Conservation (phyloP, 192 early-diverging fungal species). For the Jimgerdemannia lactiflua region DNA sequence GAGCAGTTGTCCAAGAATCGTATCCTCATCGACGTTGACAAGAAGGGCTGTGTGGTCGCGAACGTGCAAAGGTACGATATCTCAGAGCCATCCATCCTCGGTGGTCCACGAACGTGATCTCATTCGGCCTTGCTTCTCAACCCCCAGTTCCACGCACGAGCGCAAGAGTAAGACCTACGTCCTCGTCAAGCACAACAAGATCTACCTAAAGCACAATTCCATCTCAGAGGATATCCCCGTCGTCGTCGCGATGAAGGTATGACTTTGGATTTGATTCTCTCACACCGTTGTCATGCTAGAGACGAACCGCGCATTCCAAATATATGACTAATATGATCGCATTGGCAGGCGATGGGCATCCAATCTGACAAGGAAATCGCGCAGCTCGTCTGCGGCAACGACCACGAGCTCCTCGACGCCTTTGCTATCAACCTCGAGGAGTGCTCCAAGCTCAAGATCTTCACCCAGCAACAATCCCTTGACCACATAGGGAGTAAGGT, state of each 20-base stretch:
- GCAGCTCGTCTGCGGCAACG: conserved; percentile 86
- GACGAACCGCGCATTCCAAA: background rate
- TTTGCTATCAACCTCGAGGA: conserved; percentile 90
- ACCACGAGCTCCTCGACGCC: conserved; percentile 76
- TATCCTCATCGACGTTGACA: conserved; percentile 91
- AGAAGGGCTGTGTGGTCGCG: conserved; percentile 77
- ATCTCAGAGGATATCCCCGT: conserved; percentile 87
- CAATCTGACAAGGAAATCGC: conserved; percentile 94
- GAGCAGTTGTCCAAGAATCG: conserved; percentile 99
- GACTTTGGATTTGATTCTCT: background rate
- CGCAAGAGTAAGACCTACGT: conserved; percentile 93
- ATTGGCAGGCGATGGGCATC: conserved; percentile 80
- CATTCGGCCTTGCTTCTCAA: background rate
- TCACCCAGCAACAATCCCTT: conserved; percentile 91
- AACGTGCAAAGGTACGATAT: conserved; percentile 67
- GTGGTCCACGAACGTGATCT: too few relatives aligned
- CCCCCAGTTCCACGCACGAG: conserved; percentile 84
- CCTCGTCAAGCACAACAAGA: conserved; percentile 54
- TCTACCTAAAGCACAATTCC: conserved; percentile 91
- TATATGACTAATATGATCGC: background rate
- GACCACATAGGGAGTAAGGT: conserved; percentile 82
- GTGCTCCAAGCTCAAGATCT: conserved; percentile 64
- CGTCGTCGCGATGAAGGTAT: conserved; percentile 78
- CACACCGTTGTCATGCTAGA: background rate
- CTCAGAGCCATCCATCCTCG: background rate